These are phyloP conservation scores for Dichotomocladium elegans DNA, from an alignment of 371 early-diverging fungal species.

Conservation along the genomic window DNA sequence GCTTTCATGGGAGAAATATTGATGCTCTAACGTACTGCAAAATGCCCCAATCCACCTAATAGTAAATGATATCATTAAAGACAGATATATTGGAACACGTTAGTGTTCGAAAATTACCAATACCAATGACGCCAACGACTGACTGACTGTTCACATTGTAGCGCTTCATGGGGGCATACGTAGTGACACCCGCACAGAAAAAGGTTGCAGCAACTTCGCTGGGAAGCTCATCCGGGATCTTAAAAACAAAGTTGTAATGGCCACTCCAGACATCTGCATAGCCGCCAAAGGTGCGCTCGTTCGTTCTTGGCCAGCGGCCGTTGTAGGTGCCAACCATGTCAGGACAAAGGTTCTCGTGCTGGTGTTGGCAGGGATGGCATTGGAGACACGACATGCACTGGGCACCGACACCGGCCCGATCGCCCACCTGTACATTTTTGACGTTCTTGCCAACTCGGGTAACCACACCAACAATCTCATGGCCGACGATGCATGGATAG, in stretches of 20 bases:
- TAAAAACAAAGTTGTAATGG: conserved; percentile 51
- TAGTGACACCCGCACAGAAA: conserved; percentile 55
- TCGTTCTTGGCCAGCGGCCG: conserved; percentile 45
- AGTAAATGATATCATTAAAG: too few species aligned
- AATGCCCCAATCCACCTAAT: conserved; percentile 31
- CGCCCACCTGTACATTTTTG: conserved; percentile 55
- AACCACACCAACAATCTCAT: conserved; percentile 58
- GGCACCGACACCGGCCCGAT: conserved; percentile 70
- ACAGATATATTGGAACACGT: neutral
- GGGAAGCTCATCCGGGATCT: conserved; percentile 54
- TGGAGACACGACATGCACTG: conserved; percentile 47
- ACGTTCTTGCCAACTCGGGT: conserved; percentile 51
- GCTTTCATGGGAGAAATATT: too few species aligned
- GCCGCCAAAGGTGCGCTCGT: conserved; percentile 61
- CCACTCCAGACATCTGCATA: conserved; percentile 66
- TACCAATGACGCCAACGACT: conserved; percentile 67
- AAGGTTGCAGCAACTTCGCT: conserved; percentile 55
- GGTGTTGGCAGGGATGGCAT: conserved; percentile 21
- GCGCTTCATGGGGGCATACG: conserved; percentile 55
- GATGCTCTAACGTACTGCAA: conserved; percentile 48
- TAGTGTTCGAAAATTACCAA: conserved; percentile 15
- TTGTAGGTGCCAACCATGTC: conserved; percentile 21
- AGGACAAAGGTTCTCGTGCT: conserved; percentile 20
- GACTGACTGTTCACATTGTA: conserved; percentile 39
- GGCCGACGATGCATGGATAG: conserved; percentile 61